Percentiles rank a stretch among this genome's conserved stretches.
phyloP scores from a whole-genome alignment of 2,329 filamentous ascomycete genomes.

The Rosellinia necatrix region DNA sequence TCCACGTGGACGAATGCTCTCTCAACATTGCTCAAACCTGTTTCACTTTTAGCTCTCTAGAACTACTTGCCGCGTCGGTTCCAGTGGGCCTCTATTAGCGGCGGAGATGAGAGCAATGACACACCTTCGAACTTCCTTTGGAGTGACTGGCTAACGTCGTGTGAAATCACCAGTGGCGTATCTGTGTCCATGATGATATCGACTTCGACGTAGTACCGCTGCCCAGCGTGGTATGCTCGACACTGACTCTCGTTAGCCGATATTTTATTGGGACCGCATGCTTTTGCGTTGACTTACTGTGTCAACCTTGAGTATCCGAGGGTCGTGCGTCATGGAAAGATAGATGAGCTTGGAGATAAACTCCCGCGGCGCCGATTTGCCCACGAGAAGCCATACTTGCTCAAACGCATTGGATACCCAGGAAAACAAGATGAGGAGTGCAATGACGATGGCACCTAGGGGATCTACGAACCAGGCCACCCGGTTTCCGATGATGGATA shows the following conservation, averaged over 20 bases:
- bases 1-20: constrained; percentile 53
- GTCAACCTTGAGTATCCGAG: constrained; percentile 61
- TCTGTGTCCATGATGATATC: constrained; percentile 64
- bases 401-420: constrained; percentile 66
- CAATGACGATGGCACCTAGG: constrained; percentile 64
- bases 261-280: background rate
- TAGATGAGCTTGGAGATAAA: constrained; percentile 62
- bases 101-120: background rate
- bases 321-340: constrained; percentile 58
- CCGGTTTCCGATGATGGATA: constrained; percentile 58
- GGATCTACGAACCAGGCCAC: constrained; percentile 66
- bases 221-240: constrained; percentile 65
- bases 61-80: too few species aligned
- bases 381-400: constrained; percentile 65
- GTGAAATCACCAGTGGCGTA: constrained; percentile 58
- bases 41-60: background rate
- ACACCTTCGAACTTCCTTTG: constrained; percentile 64
- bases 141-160: constrained; percentile 63
- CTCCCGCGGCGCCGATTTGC: constrained; percentile 62
- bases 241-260: constrained; percentile 44
- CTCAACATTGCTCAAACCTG: constrained; percentile 44
- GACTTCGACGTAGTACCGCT: constrained; percentile 66
- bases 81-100: too few species aligned
- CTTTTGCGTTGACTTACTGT: constrained; percentile 44
- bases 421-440: constrained; percentile 63